Evolutionary conservation across 1,139 yeast genomes (phyloP).

Genomic region (Hyphopichia wangnamkhiaoensis): DNA sequence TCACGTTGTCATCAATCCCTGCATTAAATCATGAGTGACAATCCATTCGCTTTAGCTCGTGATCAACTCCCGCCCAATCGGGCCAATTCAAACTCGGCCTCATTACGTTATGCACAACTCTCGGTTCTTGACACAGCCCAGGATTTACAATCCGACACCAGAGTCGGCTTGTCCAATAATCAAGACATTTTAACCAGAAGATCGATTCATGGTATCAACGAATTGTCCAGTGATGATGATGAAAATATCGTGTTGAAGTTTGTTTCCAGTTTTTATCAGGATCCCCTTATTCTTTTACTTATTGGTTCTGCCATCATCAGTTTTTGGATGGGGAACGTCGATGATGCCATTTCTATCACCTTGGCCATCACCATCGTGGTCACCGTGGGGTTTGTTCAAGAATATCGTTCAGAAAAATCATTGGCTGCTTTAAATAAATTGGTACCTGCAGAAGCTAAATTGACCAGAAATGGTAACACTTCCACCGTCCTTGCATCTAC

Average conservation of each 20-base stretch:
- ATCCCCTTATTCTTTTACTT: constrained; percentile 81
- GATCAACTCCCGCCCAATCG: constrained; percentile 17
- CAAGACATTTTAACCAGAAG: constrained; percentile 75
- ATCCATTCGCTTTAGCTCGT: constrained; percentile 28
- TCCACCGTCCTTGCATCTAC: constrained; percentile 80
- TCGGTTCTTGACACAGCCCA: constrained; percentile 61
- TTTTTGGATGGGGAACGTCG: constrained; percentile 88
- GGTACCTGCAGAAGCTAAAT: constrained; percentile 92
- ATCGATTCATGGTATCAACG: constrained; percentile 75
- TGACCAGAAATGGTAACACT: constrained; percentile 75
- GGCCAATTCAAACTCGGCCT: constrained; percentile 33
- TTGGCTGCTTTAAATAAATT: constrained; percentile 86
- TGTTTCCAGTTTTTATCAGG: constrained; percentile 76
- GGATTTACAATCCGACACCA: constrained; percentile 61
- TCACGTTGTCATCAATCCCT: not conserved
- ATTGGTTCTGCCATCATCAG: constrained; percentile 86
- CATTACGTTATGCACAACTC: constrained; percentile 56
- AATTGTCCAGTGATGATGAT: constrained; percentile 70
- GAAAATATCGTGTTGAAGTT: constrained; percentile 73
- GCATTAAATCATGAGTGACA: constrained; percentile 27
- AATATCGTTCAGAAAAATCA: constrained; percentile 90
- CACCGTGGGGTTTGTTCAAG: constrained; percentile 95
- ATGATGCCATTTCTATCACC: constrained; percentile 88
- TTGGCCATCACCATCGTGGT: constrained; percentile 89
- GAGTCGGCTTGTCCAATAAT: constrained; percentile 59